Base-by-base conservation (phyloP, 139 green algal genomes). In the Nannochloris sp. region DNA sequence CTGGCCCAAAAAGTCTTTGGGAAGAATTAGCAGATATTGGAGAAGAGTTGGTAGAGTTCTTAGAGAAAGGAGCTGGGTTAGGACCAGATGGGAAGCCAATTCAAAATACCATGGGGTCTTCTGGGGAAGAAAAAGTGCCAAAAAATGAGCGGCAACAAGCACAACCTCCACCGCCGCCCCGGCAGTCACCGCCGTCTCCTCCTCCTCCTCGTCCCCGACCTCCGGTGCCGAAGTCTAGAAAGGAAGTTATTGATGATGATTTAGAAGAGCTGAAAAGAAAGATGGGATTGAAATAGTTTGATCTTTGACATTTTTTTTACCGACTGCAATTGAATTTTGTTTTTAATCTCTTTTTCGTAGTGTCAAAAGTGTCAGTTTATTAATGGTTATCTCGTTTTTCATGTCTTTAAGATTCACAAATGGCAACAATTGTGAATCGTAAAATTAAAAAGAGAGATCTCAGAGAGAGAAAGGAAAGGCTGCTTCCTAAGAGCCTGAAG, bases 1-100 rank as follows among this genome's bases (percentile, higher is more conserved):
- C 34, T 7, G 31, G 23, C 12, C 48, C 36, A 19, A 83, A 83
- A 64, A 68, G 29, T 13, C 64, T 83, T 31, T 75, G 70, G 69
- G 73, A 88, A 54, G 81, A 88, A 64, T 67, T 88, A 15, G 64
- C 64, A 6, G 79, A 77, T 67, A 61, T 88, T 6, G 81, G 81
- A 8, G 79, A 84, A 61, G 81, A 88, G 54, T 75, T 88, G 51
- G 54, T 88, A 38, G 81, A 88, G 14, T 87, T 87, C 33, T 38
- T 88, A 61, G 81, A 88, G 42, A 45, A 79, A 57, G 64, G 64
- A 61, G 8, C 27, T 67, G 23, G 53, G 60, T 47, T 54, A 70
- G n/a, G 45, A 62, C n/a, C n/a, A n/a, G n/a, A n/a, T n/a, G n/a
- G n/a, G n/a, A n/a, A n/a, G n/a, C n/a, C n/a, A n/a, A n/a, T n/a